phyloP scores from a whole-genome alignment of 2,329 filamentous ascomycete species.

The Sporothrix brunneoviolacea region DNA sequence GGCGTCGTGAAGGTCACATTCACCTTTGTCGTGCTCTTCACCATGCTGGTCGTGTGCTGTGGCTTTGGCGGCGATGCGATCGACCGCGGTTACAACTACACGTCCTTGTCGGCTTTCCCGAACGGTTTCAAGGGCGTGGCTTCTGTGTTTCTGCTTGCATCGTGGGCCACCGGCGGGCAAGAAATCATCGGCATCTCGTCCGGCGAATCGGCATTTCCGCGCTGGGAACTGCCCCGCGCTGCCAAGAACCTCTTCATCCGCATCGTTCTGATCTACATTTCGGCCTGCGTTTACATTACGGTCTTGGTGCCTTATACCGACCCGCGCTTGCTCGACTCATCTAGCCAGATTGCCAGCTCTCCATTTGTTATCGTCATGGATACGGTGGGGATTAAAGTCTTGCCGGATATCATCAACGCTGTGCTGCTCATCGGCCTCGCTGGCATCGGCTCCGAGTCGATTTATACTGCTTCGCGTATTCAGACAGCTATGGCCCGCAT shows the following conservation, averaged over 20 bases:
- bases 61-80: slow-evolving; percentile 16
- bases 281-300: slow-evolving; percentile 14
- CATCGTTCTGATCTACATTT: slow-evolving; percentile 18
- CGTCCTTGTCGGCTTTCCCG: slow-evolving; percentile 38
- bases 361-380: slow-evolving; percentile 40
- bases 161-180: slow-evolving; percentile 56
- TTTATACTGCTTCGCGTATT: slow-evolving; percentile 15
- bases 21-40: slow-evolving; percentile 16
- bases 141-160: slow-evolving; percentile 69
- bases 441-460: slow-evolving; percentile 16
- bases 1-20: slow-evolving; percentile 21
- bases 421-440: slow-evolving; percentile 24
- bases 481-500: slow-evolving; percentile 16
- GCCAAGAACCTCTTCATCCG: slow-evolving; percentile 15
- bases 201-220: slow-evolving; percentile 16
- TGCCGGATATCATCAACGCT: slow-evolving; percentile 57
- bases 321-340: slow-evolving; percentile 8
- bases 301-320: slow-evolving; percentile 16
- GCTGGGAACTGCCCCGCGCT: slow-evolving; percentile 18
- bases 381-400: slow-evolving; percentile 36
- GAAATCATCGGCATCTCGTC: slow-evolving; percentile 56
- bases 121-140: slow-evolving; percentile 68
- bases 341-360: slow-evolving; percentile 13
- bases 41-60: slow-evolving; percentile 15
- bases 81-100: slow-evolving; percentile 17